Evolutionary conservation across 2,329 filamentous ascomycete genomes (phyloP).

Genomic region (Hypoxylon sp.): DNA sequence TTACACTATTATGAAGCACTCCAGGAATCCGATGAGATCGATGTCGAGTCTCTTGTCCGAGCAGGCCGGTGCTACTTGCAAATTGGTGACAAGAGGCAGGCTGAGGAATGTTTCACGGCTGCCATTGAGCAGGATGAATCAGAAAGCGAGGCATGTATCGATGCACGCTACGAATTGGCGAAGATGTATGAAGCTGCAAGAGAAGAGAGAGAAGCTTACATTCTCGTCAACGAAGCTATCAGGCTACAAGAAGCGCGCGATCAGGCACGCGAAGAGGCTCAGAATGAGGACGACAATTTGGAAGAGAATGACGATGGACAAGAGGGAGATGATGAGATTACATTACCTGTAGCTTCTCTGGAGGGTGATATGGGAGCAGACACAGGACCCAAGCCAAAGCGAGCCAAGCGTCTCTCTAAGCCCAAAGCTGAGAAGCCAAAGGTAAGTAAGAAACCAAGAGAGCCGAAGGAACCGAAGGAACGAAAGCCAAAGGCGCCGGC

Average conservation of each 20-base stretch:
- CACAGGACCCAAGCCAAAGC: constrained; percentile 40
- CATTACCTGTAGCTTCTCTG: constrained; percentile 30
- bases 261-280: constrained; percentile 43
- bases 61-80: constrained; percentile 75
- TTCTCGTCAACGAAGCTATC: constrained; percentile 79
- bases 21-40: constrained; percentile 56
- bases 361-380: constrained; percentile 34
- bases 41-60: constrained; percentile 62
- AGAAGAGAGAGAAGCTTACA: constrained; percentile 78
- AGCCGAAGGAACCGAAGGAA: constrained; percentile 31
- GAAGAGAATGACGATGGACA: constrained; percentile 46
- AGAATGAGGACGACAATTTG: constrained; percentile 40
- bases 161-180: constrained; percentile 80
- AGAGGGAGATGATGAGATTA: constrained; percentile 35
- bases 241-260: constrained; percentile 63
- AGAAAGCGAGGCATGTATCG: constrained; percentile 63
- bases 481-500: constrained; percentile 32
- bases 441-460: constrained; percentile 32
- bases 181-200: constrained; percentile 83
- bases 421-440: constrained; percentile 37
- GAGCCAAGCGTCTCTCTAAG: constrained; percentile 17
- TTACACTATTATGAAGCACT: constrained; percentile 65
- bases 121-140: constrained; percentile 76
- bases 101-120: constrained; percentile 79
- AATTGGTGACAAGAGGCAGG: constrained; percentile 69